Evolutionary conservation across 2,329 filamentous ascomycete genomes (phyloP), one percentile per base, ranked within the genome.

Genomic region (Helotiales sp.): DNA sequence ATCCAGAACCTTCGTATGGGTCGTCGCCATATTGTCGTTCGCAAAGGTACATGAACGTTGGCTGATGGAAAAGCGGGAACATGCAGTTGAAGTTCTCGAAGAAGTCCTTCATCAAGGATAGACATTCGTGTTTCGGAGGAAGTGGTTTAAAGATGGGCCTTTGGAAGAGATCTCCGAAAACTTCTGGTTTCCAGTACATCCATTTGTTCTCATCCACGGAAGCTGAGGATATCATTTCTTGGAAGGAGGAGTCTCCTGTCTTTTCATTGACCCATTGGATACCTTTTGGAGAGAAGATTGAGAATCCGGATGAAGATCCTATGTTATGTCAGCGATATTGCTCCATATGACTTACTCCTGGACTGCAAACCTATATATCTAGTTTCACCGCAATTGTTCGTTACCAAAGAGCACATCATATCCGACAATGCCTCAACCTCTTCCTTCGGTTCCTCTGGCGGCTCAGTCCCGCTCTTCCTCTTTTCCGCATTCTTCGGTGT

Each of bases 71-170:
- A 3, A 99, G 80, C 5, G 95, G 95, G 70, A 98, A 96, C 84
- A 98, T 93, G 84, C 91, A 95, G 77, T 99, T 99, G 81, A 99
- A 98, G 75, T 97, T 97, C 69, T 96, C 91, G 66, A 99, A 99
- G 70, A 89, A 99, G 73, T 99, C 95, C 73, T 89, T 91, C 60
- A 97, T 84, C 34, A 98, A 77, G 1, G 91, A 96, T 60, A 96
- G 74, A 0, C 92, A 91, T 75, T 97, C 93, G n/a, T 86, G 81
- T 73, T 96, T 96, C 0, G 90, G 80, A 2, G 95, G 95, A 30
- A 98, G 75, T 15, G 86, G 88, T 60, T 89, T 88, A 79, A 93
- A 97, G 27, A 96, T 82, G 15, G 88, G 87, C 34, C 93, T 86
- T 53, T 87, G 85, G 75, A 98, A 98, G 19, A 99, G 84, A 71